Conservation (phyloP, 2,329 filamentous ascomycete genomes). For the Sphaerostilbella broomeana region DNA sequence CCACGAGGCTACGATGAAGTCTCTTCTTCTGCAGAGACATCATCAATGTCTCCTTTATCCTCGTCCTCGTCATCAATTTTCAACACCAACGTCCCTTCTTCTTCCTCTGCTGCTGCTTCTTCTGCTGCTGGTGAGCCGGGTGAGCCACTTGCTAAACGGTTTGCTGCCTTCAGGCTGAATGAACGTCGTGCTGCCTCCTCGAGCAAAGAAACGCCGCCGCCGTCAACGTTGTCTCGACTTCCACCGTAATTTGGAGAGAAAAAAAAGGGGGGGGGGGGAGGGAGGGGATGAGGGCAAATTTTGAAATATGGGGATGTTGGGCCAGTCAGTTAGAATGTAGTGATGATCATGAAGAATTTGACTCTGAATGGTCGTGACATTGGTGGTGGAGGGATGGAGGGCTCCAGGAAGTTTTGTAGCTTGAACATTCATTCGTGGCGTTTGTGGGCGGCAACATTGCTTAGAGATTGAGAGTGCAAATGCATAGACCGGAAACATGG, state of each 20-base stretch:
- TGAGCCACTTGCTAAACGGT: constrained; percentile 58
- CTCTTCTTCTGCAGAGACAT: constrained; percentile 19
- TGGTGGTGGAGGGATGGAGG: not conserved
- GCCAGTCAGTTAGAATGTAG: too few species aligned
- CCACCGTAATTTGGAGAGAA: constrained; percentile 1
- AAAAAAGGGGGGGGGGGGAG: too few species aligned
- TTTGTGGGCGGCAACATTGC: constrained; percentile 1
- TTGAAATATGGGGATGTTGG: too few species aligned
- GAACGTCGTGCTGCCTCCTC: constrained; percentile 25
- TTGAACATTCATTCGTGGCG: constrained; percentile 2
- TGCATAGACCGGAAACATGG: constrained; percentile 7
- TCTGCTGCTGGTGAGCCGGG: constrained; percentile 30
- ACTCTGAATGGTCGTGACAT: too few species aligned
- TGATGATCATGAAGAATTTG: too few species aligned
- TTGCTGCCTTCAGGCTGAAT: constrained; percentile 60
- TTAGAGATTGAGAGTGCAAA: constrained; percentile 3
- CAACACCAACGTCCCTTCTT: too few species aligned
- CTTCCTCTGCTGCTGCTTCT: too few species aligned
- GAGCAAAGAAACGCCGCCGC: constrained; percentile 18
- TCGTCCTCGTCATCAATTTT: constrained; percentile 20
- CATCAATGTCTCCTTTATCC: constrained; percentile 18
- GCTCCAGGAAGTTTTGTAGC: not conserved
- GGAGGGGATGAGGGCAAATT: too few species aligned
- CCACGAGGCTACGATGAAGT: constrained; percentile 36
- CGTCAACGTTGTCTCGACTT: constrained; percentile 19